These are phyloP conservation scores for Lasiosphaeria miniovina DNA, from an alignment of 495 filamentous ascomycete genomes.

Conservation along the genomic window DNA sequence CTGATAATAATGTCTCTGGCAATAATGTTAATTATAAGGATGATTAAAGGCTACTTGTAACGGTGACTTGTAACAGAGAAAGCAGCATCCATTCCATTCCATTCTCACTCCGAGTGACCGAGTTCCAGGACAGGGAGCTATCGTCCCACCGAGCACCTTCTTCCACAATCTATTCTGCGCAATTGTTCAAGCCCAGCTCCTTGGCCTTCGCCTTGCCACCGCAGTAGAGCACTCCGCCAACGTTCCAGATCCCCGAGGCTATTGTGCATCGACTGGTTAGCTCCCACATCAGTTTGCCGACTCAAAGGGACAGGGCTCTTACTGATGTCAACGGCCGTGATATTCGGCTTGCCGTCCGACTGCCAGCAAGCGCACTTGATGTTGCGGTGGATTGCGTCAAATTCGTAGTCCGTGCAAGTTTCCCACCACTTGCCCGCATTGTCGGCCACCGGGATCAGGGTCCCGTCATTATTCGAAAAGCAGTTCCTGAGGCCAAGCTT, in stretches of 20 bases:
- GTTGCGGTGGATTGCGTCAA: not conserved
- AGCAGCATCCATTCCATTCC: too few relatives aligned
- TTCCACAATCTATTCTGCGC: not conserved
- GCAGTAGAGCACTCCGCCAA: slow-evolving; percentile 2
- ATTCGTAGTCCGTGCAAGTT: slow-evolving; percentile 5
- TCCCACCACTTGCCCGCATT: slow-evolving; percentile 6
- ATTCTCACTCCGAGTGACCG: too few relatives aligned
- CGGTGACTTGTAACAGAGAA: too few relatives aligned
- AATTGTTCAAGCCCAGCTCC: slow-evolving; percentile 4
- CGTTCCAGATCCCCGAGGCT: slow-evolving; percentile 6
- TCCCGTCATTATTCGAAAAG: slow-evolving; percentile 6
- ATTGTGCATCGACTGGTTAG: not conserved
- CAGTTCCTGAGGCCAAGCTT: slow-evolving; percentile 4
- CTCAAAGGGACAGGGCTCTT: not conserved
- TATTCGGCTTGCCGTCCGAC: not conserved
- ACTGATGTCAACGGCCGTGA: slow-evolving; percentile 2
- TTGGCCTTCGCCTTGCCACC: not conserved
- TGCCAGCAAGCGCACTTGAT: slow-evolving; percentile 9
- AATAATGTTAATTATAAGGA: not conserved
- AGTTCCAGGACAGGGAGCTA: too few relatives aligned
- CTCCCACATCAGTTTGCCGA: not conserved
- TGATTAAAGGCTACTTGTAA: not conserved
- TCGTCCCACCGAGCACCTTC: not conserved
- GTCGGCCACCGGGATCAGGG: not conserved
- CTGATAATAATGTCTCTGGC: not conserved